These are phyloP conservation scores for Fusarium begoniae DNA, from an alignment of 2,329 filamentous ascomycete genomes.

Conservation along the genomic window DNA sequence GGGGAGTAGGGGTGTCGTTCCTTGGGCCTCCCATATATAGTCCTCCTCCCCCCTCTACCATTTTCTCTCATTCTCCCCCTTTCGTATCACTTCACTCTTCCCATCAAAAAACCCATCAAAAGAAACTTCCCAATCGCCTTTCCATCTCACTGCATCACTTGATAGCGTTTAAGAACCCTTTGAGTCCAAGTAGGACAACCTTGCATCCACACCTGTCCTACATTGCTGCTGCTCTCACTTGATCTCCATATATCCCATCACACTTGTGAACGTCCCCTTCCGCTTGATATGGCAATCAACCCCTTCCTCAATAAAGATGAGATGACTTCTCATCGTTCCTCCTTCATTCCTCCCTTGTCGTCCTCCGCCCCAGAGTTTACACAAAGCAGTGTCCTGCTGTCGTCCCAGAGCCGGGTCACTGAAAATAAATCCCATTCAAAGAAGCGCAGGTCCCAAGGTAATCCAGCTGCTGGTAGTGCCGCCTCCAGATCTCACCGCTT, in stretches of 20 bases:
- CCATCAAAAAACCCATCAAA: constrained; percentile 26
- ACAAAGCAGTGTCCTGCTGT: not conserved
- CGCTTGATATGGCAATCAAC: not conserved
- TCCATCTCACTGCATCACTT: constrained; percentile 27
- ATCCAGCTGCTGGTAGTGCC: not conserved
- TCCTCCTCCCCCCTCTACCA: constrained; percentile 24
- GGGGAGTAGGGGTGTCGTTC: constrained; percentile 8
- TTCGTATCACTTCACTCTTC: constrained; percentile 24
- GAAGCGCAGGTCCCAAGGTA: not conserved
- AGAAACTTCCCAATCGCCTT: not conserved
- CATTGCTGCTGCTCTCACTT: constrained; percentile 5
- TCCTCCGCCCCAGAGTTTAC: not conserved
- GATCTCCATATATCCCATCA: not conserved
- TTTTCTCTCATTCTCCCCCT: constrained; percentile 23
- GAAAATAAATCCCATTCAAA: not conserved
- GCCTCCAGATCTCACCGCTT: not conserved
- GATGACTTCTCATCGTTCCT: constrained; percentile 11
- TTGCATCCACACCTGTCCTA: not conserved
- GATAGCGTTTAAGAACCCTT: not conserved
- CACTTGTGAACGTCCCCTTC: not conserved
- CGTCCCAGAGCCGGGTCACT: not conserved
- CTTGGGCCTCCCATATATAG: constrained; percentile 32
- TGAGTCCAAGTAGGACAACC: constrained; percentile 16
- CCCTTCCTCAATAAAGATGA: not conserved
- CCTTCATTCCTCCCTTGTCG: not conserved